phyloP scores from a whole-genome alignment of 1,284 basidiomycete genomes.

The Neonothopanus nambi region DNA sequence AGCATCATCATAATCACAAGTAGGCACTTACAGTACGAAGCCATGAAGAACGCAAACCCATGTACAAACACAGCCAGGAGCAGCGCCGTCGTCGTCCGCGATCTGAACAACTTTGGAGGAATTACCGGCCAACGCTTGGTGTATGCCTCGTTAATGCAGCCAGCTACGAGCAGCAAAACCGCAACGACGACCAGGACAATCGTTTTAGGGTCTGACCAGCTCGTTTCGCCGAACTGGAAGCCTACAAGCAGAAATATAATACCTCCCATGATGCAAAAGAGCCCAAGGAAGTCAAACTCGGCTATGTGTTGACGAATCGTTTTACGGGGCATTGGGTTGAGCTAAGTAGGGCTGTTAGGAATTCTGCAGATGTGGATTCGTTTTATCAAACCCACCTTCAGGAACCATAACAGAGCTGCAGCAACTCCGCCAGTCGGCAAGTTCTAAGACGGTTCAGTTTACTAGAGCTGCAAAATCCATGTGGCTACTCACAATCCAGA shows the following conservation, averaged over 20 bases:
- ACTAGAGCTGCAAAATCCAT: conserved; percentile 1
- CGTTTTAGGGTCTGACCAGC: conserved; percentile 55
- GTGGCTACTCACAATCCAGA: conserved; percentile 1
- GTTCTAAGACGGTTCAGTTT: background rate
- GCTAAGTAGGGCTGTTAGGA: conserved; percentile 35
- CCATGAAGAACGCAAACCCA: conserved; percentile 60
- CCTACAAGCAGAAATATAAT: conserved; percentile 80
- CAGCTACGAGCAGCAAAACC: conserved; percentile 52
- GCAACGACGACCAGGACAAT: conserved; percentile 78
- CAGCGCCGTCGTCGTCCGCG: conserved; percentile 71
- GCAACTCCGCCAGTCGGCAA: background rate
- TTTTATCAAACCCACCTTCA: conserved; percentile 30
- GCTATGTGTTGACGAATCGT: conserved; percentile 56
- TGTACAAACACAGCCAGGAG: conserved; percentile 68
- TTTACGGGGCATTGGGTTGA: conserved; percentile 70
- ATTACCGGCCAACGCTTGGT: conserved; percentile 81
- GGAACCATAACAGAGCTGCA: conserved; percentile 53
- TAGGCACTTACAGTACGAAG: conserved; percentile 1
- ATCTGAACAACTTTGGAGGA: conserved; percentile 77
- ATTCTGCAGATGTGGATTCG: conserved; percentile 4
- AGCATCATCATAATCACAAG: too few species aligned
- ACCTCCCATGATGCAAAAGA: conserved; percentile 69
- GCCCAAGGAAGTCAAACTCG: conserved; percentile 79
- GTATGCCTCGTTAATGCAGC: conserved; percentile 63
- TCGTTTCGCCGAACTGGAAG: conserved; percentile 73